A percentile compares a stretch with the other conserved stretches of the same genome.
Evolutionary conservation across 345 rosid genomes (phyloP).

Genomic region (Trapa bicornis): DNA sequence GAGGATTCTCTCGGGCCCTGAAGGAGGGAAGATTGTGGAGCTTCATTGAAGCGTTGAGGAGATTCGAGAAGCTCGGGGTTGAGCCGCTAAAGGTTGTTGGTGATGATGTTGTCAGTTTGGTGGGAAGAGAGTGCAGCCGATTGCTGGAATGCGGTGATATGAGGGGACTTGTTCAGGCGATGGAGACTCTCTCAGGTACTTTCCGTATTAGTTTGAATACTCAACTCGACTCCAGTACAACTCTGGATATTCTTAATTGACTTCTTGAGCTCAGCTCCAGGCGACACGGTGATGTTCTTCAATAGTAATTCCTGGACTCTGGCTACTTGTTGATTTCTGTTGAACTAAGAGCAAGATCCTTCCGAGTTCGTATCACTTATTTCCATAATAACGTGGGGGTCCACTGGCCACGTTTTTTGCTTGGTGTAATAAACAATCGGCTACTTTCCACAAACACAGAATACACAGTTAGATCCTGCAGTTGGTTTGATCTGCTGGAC

Average conservation of each 20-base stretch:
- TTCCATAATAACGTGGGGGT: background rate
- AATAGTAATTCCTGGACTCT: background rate
- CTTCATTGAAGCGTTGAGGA: slow-evolving; percentile 42
- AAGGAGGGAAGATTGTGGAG: slow-evolving; percentile 38
- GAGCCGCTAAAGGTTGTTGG: slow-evolving; percentile 41
- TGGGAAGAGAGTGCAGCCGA: slow-evolving; percentile 44
- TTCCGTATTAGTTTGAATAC: background rate
- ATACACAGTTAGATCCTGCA: background rate
- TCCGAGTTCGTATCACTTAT: background rate
- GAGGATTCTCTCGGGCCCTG: slow-evolving; percentile 38
- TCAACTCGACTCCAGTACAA: background rate
- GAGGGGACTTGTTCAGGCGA: slow-evolving; percentile 37
- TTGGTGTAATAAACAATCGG: background rate
- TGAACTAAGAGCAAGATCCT: background rate
- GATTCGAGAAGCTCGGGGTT: slow-evolving; percentile 42
- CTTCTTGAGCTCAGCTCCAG: no score
- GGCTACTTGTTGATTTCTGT: background rate
- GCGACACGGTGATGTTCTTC: background rate
- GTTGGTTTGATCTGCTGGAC: background rate
- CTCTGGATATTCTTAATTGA: background rate
- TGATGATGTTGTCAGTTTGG: slow-evolving; percentile 23
- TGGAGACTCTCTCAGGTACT: slow-evolving; percentile 71
- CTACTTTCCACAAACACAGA: background rate
- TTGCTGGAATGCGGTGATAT: slow-evolving; percentile 37
- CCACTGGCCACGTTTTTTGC: background rate